A percentile compares a stretch with the other conserved stretches of the same genome.
Evolutionary conservation across 306 rosid genomes (phyloP).

Genomic region (Malus sylvestris): DNA sequence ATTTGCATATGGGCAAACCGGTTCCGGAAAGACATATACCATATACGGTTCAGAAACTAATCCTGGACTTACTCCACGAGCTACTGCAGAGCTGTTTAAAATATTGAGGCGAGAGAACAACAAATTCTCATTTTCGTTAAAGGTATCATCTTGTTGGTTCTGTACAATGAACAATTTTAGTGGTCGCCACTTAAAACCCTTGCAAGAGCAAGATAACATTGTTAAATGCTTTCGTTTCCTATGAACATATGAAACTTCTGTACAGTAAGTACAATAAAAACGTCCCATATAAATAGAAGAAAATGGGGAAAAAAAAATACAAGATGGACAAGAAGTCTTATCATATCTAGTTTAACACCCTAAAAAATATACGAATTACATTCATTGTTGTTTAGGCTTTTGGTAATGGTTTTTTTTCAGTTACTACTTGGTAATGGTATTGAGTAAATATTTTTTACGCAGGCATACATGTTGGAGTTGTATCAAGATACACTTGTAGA

Average conservation of each 20-base stretch:
- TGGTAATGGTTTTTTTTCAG: neutral
- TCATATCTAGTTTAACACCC: neutral
- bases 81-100: conserved; percentile 65
- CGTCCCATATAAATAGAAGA: neutral
- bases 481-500: conserved; percentile 95
- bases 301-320: neutral
- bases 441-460: conserved; percentile 16
- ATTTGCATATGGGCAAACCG: conserved; percentile 96
- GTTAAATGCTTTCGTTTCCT: neutral
- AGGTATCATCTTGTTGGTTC: conserved; percentile 33
- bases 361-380: neutral
- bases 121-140: conserved; percentile 71
- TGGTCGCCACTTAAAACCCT: neutral
- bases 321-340: neutral
- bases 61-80: conserved; percentile 83
- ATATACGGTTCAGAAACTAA: conserved; percentile 71
- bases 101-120: conserved; percentile 61
- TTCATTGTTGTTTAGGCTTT: neutral
- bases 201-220: neutral
- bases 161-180: neutral
- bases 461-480: conserved; percentile 90
- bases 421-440: neutral
- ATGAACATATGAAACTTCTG: neutral
- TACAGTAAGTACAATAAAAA: neutral
- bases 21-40: conserved; percentile 90